Percentiles rank a stretch among this genome's conserved stretches.
Evolutionary conservation across 2,329 filamentous ascomycete genomes (phyloP).

Genomic region (Aspergillus amoenus): DNA sequence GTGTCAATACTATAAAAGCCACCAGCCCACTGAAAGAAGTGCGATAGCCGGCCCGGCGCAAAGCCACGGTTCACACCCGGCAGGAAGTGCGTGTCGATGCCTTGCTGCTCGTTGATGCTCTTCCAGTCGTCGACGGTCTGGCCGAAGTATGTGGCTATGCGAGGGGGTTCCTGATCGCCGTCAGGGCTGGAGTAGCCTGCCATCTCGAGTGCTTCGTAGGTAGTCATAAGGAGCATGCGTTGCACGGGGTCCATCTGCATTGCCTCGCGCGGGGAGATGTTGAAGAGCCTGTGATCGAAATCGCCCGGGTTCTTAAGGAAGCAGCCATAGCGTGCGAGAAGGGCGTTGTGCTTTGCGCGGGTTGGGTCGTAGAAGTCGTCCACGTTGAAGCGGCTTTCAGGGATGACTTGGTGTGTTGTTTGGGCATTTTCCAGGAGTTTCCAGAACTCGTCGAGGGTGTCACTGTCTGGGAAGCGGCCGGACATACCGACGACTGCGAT

Average conservation of each 20-base stretch:
- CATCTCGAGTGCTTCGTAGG: slow-evolving; percentile 62
- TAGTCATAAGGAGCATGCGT: slow-evolving; percentile 61
- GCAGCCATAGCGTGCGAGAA: slow-evolving; percentile 69
- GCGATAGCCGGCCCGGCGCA: slow-evolving; percentile 65
- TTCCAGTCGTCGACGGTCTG: slow-evolving; percentile 66
- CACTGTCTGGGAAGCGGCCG: slow-evolving; percentile 12
- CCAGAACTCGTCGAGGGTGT: slow-evolving; percentile 7
- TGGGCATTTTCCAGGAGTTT: not conserved
- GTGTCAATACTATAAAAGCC: slow-evolving; percentile 71
- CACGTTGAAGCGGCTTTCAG: slow-evolving; percentile 66
- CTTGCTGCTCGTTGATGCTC: slow-evolving; percentile 70
- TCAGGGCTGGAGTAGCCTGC: slow-evolving; percentile 44
- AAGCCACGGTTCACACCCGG: slow-evolving; percentile 62
- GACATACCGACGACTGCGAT: slow-evolving; percentile 12
- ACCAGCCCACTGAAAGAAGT: slow-evolving; percentile 73
- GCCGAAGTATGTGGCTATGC: slow-evolving; percentile 71
- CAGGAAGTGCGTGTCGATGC: slow-evolving; percentile 68
- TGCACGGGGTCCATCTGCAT: slow-evolving; percentile 62
- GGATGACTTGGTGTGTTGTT: slow-evolving; percentile 58
- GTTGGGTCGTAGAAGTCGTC: slow-evolving; percentile 65
- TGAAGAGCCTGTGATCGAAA: slow-evolving; percentile 74
- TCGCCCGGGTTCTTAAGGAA: slow-evolving; percentile 68
- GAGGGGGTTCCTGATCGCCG: slow-evolving; percentile 49
- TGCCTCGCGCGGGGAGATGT: slow-evolving; percentile 74
- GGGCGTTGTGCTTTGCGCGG: slow-evolving; percentile 69